These are phyloP conservation scores for Isatis tinctoria DNA, from an alignment of 345 rosid species.

Conservation along the genomic window DNA sequence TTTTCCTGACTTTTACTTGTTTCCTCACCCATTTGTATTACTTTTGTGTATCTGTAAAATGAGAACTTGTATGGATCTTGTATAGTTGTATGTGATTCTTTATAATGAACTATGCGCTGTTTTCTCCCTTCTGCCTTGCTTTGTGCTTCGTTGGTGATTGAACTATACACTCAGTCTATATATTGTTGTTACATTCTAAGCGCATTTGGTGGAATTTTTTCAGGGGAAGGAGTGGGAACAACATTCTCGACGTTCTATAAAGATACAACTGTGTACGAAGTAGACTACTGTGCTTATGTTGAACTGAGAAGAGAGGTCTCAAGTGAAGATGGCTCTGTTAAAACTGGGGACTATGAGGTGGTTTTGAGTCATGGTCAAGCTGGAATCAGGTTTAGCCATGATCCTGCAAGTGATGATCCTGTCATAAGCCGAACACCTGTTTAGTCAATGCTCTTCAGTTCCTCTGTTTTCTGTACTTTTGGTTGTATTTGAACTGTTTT, in stretches of 20 bases:
- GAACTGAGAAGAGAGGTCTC: conserved; percentile 47
- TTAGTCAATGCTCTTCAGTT: not conserved
- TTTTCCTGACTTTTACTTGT: not conserved
- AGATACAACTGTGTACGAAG: conserved; percentile 49
- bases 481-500: conserved; percentile 9
- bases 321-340: conserved; percentile 21
- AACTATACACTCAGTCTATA: not conserved
- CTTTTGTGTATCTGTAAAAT: not conserved
- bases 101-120: not conserved
- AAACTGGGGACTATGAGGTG: conserved; percentile 53
- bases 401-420: conserved; percentile 12
- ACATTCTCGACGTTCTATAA: conserved; percentile 54
- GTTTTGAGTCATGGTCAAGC: conserved; percentile 36
- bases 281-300: conserved; percentile 71
- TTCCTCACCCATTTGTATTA: not conserved
- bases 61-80: not conserved
- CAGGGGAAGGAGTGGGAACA: conserved; percentile 92
- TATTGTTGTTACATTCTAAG: not conserved
- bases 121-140: not conserved
- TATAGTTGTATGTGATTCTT: too few species aligned
- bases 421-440: conserved; percentile 19
- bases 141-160: not conserved
- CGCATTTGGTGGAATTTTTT: not conserved
- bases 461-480: conserved; percentile 24
- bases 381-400: conserved; percentile 41